These are phyloP conservation scores for Pichia gijzeniarum DNA, from an alignment of 805 yeast genomes.

Conservation along the genomic window DNA sequence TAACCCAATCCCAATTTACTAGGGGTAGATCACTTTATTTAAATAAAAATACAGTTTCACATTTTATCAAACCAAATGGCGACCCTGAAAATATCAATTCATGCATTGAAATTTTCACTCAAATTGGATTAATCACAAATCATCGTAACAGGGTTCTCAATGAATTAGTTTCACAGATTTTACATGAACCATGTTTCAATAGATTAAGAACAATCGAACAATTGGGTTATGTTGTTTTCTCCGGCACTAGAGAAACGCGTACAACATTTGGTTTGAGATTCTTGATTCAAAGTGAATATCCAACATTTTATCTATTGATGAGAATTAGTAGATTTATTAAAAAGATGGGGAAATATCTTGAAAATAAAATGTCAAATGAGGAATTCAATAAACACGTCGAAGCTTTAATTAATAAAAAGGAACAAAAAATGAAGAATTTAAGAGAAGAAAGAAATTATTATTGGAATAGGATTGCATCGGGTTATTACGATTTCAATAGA, in stretches of 20 bases:
- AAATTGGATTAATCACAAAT: conserved; percentile 50
- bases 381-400: conserved; percentile 65
- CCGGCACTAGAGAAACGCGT: conserved; percentile 62
- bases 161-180: conserved; percentile 63
- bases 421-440: conserved; percentile 70
- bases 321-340: conserved; percentile 66
- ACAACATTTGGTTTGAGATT: conserved; percentile 69
- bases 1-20: conserved; percentile 39
- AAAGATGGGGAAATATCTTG: conserved; percentile 36
- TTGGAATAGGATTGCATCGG: conserved; percentile 63
- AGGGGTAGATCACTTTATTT: conserved; percentile 38
- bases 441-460: conserved; percentile 65
- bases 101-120: conserved; percentile 72
- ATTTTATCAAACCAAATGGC: conserved; percentile 44
- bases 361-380: conserved; percentile 44
- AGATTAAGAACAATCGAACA: conserved; percentile 91
- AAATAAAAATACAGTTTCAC: conserved; percentile 33
- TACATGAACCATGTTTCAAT: conserved; percentile 84
- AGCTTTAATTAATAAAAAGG: conserved; percentile 58
- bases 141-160: conserved; percentile 41
- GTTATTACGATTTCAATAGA: conserved; percentile 69
- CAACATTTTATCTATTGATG: conserved; percentile 65
- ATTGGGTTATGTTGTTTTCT: conserved; percentile 88
- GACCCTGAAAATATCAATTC: conserved; percentile 76
- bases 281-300: conserved; percentile 77